Base-by-base conservation (phyloP, 73 alveolate genomes). In the Paramecium tetraurelia region DNA sequence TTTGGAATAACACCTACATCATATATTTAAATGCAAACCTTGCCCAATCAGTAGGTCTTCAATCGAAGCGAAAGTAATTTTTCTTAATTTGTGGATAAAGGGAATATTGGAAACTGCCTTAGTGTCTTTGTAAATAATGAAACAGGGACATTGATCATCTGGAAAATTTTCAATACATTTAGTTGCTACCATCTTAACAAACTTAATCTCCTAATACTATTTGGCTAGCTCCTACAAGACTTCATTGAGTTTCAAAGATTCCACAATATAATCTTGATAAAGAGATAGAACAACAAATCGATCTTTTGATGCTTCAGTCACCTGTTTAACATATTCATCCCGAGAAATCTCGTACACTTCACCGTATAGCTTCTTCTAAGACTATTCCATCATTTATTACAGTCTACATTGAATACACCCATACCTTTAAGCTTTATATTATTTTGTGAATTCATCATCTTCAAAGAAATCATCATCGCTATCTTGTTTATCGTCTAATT, bases 111-210 rank as follows among this genome's bases (percentile, higher is more conserved):
- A 89, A 10, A 71, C 89, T 35, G 59, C 53, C 59, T 89, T 89
- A 0, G 88, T 85, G 7, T 77, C 84, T 16, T 71, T 68, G 63
- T 89, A 89, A 21, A 89, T 40, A 44, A 89, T 89, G 21, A 89
- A 71, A 16, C 94, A 89, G 2, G 94, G 92, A 10, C 58, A 40
- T 22, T 89, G 36, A 14, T 83, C 58, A 63, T 89, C 94, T 59
- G 94, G 92, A 46, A 89, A 89, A 16, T 89, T 89, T 71, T 89
- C 94, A 41, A 71, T 63, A 46, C 92, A 89, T 83, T 89, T 71
- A 3, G 94, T 89, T 20, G 94, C 94, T 11, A 89, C 68, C 58
- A 89, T 89, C 58, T 89, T 89, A 9, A 89, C 86, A 58, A 89
- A 89, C 22, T 89, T 89, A 16, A 89, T 83, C 16, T 70, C 85